Percentiles rank a stretch among this genome's conserved stretches.
Evolutionary conservation across 176 grass and related monocot genomes (phyloP).

Genomic region (Areca catechu): DNA sequence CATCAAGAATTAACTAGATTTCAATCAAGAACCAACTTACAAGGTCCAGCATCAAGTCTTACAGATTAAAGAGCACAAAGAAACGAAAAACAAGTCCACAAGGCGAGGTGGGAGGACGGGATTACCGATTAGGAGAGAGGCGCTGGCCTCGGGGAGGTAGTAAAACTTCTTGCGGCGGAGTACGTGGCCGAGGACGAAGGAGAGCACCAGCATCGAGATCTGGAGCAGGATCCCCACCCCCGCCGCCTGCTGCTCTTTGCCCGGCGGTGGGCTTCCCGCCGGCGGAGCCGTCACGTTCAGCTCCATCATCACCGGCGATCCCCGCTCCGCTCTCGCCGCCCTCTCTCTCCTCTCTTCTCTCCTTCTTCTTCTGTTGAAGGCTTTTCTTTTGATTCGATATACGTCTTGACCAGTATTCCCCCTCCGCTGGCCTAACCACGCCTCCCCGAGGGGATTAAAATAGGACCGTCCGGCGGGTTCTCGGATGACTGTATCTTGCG

Average conservation of each 20-base stretch:
- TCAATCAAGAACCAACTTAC: too few species aligned
- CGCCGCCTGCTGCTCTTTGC: constrained; percentile 97
- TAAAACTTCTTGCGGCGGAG: constrained; percentile 88
- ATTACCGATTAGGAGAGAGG: constrained; percentile 90
- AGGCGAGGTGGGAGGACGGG: neutral
- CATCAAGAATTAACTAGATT: neutral
- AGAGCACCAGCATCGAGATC: constrained; percentile 96
- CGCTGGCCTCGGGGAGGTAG: constrained; percentile 98
- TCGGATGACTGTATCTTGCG: too few species aligned
- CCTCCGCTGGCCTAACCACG: too few species aligned
- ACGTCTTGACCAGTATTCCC: too few species aligned
- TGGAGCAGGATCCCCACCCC: constrained; percentile 88
- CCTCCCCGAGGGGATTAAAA: too few species aligned
- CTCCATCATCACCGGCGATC: constrained; percentile 28
- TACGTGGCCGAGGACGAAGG: constrained; percentile 96
- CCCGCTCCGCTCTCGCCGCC: neutral
- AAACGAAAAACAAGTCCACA: neutral
- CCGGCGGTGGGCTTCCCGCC: constrained; percentile 32
- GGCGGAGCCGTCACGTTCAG: constrained; percentile 40
- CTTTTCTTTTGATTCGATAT: too few species aligned
- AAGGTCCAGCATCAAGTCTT: neutral
- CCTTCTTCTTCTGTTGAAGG: too few species aligned
- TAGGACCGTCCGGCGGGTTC: too few species aligned
- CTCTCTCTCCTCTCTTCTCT: neutral
- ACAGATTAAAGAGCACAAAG: neutral